These are phyloP conservation scores for Mycothermus thermophilus DNA, from an alignment of 495 filamentous ascomycete genomes.

Conservation along the genomic window DNA sequence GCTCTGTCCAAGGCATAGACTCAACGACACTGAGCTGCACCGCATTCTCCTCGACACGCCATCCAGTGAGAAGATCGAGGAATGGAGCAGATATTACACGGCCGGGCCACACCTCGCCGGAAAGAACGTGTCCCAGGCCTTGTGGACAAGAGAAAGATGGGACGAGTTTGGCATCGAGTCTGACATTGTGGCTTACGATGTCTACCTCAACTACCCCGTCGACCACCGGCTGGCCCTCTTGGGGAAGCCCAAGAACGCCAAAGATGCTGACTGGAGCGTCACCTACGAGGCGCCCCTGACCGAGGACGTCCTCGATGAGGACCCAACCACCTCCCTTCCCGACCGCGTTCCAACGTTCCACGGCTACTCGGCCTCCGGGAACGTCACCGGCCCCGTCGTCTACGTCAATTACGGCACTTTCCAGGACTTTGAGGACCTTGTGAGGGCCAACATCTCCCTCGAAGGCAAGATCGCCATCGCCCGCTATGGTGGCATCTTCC, in stretches of 20 bases:
- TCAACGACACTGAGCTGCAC: no score
- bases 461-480: constrained; percentile 75
- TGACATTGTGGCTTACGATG: constrained; percentile 67
- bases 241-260: constrained; percentile 42
- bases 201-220: constrained; percentile 81
- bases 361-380: constrained; percentile 83
- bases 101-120: constrained; percentile 77
- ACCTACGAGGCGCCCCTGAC: constrained; percentile 67
- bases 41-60: constrained; percentile 59
- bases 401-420: constrained; percentile 85
- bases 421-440: constrained; percentile 70
- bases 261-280: constrained; percentile 39
- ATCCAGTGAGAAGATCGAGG: constrained; percentile 47
- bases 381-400: constrained; percentile 67
- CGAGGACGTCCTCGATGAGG: constrained; percentile 78
- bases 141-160: constrained; percentile 82
- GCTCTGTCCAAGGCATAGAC: constrained; percentile 30
- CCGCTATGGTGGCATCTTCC: constrained; percentile 77
- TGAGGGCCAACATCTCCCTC: constrained; percentile 59
- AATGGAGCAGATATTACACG: constrained; percentile 90
- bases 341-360: constrained; percentile 87
- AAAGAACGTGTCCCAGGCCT: constrained; percentile 71
- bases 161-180: constrained; percentile 65
- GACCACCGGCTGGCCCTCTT: constrained; percentile 67
- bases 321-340: constrained; percentile 55